phyloP scores from a whole-genome alignment of 805 yeast genomes.

The Saccharomyces paradoxus region DNA sequence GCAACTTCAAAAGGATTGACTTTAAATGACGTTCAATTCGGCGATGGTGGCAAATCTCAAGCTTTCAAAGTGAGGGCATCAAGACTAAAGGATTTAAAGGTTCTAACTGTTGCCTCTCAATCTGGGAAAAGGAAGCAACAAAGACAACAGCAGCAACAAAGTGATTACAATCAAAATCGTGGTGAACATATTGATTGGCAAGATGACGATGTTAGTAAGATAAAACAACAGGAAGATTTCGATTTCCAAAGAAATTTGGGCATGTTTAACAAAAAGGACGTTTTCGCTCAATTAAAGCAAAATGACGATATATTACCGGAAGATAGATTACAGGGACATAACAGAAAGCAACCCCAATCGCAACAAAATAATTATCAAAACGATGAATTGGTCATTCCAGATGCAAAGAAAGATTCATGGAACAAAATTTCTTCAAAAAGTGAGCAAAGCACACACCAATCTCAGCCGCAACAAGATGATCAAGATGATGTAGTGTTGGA shows the following conservation, averaged over 20 bases:
- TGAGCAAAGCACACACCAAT: not conserved
- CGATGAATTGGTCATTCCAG: conserved; percentile 65
- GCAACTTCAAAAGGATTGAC: conserved; percentile 35
- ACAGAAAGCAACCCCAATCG: conserved; percentile 35
- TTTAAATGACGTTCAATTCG: conserved; percentile 32
- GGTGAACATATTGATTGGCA: conserved; percentile 39
- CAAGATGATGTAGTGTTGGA: conserved; percentile 5
- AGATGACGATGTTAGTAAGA: conserved; percentile 40
- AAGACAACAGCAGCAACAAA: conserved; percentile 12
- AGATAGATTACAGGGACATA: conserved; percentile 67
- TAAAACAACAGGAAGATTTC: conserved; percentile 54
- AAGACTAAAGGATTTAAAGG: conserved; percentile 30
- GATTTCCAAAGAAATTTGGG: conserved; percentile 78
- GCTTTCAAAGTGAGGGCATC: conserved; percentile 30
- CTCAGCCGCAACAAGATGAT: conserved; percentile 1
- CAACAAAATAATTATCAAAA: conserved; percentile 43
- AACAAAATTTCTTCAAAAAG: conserved; percentile 29
- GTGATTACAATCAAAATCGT: conserved; percentile 16
- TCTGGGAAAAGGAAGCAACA: conserved; percentile 7
- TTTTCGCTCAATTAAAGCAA: conserved; percentile 66
- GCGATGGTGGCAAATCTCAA: conserved; percentile 27
- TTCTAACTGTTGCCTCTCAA: conserved; percentile 19
- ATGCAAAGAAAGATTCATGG: conserved; percentile 45
- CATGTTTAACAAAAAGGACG: conserved; percentile 71
- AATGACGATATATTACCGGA: conserved; percentile 53